A percentile compares a stretch with the other conserved stretches of the same genome.
Conservation (phyloP, 2,329 filamentous ascomycete species). For the Tolypocladium paradoxum region DNA sequence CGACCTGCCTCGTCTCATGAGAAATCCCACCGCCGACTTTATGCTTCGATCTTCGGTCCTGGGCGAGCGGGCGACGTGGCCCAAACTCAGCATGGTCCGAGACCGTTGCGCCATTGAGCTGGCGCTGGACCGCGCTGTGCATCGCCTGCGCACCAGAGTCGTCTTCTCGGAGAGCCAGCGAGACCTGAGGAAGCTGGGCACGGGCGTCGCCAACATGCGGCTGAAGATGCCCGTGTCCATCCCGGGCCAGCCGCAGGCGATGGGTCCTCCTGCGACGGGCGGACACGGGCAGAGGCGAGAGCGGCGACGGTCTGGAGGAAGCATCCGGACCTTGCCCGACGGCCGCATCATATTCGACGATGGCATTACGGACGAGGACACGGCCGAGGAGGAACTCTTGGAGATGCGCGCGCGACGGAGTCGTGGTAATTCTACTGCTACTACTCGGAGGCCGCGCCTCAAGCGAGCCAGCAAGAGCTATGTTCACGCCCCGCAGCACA, state of each 20-base stretch:
- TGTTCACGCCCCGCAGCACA: constrained; percentile 18
- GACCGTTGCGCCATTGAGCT: constrained; percentile 86
- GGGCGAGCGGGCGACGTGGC: constrained; percentile 86
- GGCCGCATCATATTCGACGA: constrained; percentile 25
- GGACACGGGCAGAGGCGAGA: constrained; percentile 23
- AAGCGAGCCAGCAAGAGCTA: constrained; percentile 31
- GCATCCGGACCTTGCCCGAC: constrained; percentile 28
- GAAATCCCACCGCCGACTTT: constrained; percentile 77
- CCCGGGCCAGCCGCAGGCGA: constrained; percentile 8
- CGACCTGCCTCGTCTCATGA: constrained; percentile 66
- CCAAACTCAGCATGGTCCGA: constrained; percentile 71
- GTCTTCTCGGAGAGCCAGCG: constrained; percentile 58
- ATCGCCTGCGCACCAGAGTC: constrained; percentile 54
- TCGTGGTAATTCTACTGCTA: constrained; percentile 12
- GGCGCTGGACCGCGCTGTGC: constrained; percentile 67
- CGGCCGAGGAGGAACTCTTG: constrained; percentile 31
- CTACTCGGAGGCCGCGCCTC: constrained; percentile 27
- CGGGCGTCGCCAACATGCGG: constrained; percentile 16
- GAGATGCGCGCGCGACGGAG: constrained; percentile 27
- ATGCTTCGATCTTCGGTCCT: constrained; percentile 68
- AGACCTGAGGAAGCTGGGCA: constrained; percentile 39
- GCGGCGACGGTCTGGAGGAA: constrained; percentile 40
- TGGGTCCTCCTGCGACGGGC: constrained; percentile 12
- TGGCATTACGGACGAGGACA: constrained; percentile 32
- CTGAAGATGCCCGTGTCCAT: constrained; percentile 9